These are phyloP conservation scores for Cubamyces lactineus DNA, from an alignment of 768 basidiomycete genomes.

Conservation along the genomic window DNA sequence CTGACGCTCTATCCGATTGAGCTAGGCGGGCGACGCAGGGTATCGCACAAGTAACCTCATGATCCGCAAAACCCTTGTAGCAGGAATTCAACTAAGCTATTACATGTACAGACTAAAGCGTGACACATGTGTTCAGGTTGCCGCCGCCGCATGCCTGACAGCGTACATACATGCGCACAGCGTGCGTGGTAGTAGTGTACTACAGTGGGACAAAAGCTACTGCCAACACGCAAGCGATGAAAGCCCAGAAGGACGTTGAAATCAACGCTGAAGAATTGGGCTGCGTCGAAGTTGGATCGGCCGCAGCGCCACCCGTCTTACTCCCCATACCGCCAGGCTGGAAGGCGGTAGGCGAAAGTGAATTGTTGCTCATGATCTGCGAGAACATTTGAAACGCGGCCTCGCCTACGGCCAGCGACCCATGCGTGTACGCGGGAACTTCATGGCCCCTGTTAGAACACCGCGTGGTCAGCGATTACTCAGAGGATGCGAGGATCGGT, in stretches of 20 bases:
- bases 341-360: constrained; percentile 27
- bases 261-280: constrained; percentile 11
- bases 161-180: not conserved
- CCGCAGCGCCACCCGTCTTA: not conserved
- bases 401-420: constrained; percentile 28
- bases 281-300: constrained; percentile 1
- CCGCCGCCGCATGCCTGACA: too few species aligned
- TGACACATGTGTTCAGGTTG: too few species aligned
- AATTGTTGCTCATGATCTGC: constrained; percentile 34
- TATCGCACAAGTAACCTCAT: too few species aligned
- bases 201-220: not conserved
- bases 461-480: not conserved
- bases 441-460: constrained; percentile 31
- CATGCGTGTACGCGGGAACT: constrained; percentile 35
- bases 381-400: constrained; percentile 38
- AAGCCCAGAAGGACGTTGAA: constrained; percentile 6
- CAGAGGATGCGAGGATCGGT: not conserved
- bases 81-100: too few species aligned
- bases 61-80: too few species aligned
- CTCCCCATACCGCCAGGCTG: constrained; percentile 6
- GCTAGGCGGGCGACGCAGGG: constrained; percentile 63
- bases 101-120: too few species aligned
- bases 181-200: not conserved
- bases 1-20: constrained; percentile 73
- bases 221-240: not conserved